phyloP scores from a whole-genome alignment of 305 asterid genomes.

The Fraxinus platypoda region DNA sequence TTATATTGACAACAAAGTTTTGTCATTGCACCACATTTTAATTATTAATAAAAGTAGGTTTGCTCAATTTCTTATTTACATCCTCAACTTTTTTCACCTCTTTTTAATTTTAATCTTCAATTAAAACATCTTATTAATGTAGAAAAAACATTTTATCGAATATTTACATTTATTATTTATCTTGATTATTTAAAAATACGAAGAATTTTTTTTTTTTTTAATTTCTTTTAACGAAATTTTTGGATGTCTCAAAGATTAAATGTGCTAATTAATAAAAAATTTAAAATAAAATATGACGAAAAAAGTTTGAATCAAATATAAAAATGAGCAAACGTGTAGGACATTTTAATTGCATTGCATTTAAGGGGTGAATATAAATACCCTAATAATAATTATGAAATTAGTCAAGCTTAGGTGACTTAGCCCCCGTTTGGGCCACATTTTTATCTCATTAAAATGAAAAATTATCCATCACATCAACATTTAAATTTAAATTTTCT shows the following conservation, averaged over 20 bases:
- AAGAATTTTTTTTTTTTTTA: no score
- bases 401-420: background rate
- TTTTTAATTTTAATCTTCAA: background rate
- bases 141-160: background rate
- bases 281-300: background rate
- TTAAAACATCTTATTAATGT: background rate
- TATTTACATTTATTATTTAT: background rate
- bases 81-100: background rate
- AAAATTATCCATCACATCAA: no score
- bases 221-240: background rate
- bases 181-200: no score
- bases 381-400: no score
- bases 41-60: background rate
- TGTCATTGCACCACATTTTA: background rate
- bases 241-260: background rate
- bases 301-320: no score
- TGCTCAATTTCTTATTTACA: background rate
- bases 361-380: background rate
- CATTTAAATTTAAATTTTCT: no score
- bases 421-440: no score
- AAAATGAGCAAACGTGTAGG: no score
- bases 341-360: background rate
- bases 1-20: background rate
- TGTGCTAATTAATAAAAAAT: background rate
- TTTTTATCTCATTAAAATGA: no score